Base-by-base conservation (phyloP, 139 green algal genomes). In the Coccomyxa sp. region DNA sequence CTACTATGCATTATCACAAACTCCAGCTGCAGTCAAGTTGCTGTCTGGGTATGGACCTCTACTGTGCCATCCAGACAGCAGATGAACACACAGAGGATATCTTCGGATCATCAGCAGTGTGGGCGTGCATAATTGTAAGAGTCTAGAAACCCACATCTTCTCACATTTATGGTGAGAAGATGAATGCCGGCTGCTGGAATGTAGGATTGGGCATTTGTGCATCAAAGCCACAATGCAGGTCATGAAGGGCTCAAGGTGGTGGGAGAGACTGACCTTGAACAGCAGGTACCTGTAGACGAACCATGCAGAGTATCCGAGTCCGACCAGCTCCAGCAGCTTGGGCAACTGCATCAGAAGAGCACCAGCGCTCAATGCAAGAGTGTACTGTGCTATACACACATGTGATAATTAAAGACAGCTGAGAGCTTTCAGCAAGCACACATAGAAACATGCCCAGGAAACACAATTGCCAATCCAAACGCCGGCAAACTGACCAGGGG, bases 281-380 rank as follows among this genome's bases (percentile, higher is more conserved):
- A 99, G 92, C 79, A 99, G 90, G 91, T 99, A 99, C 74, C 94
- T 85, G 92, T 99, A 99, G 34, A 94, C 92, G 84, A 99, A 99
- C 96, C 96, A 99, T 22, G 91, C 88, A 58, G 83, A 93, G 93
- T 99, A 99, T 73, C 90, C 91, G 54, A 99, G 89, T 39, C 96
- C 96, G 39, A 99, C 88, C 31, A 99, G 91, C 93, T 99, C 96
- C 82, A 99, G 90, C 12, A 97, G 33, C 92, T 99, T 99, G n/a
- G 96, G 96, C 39, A 99, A 81, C 92, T 97, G 88, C 83, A n/a
- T n/a, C n/a, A n/a, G n/a, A n/a, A n/a, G n/a, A n/a, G n/a, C n/a
- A n/a, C n/a, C n/a, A n/a, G n/a, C n/a, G n/a, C n/a, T 68, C 29
- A 3, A 22, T 33, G 2, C 24, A 5, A 5, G 2, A 5, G 29